A percentile compares a stretch with the other conserved stretches of the same genome.
Conservation (phyloP, 1,284 basidiomycete species). For the Marasmius sp. region DNA sequence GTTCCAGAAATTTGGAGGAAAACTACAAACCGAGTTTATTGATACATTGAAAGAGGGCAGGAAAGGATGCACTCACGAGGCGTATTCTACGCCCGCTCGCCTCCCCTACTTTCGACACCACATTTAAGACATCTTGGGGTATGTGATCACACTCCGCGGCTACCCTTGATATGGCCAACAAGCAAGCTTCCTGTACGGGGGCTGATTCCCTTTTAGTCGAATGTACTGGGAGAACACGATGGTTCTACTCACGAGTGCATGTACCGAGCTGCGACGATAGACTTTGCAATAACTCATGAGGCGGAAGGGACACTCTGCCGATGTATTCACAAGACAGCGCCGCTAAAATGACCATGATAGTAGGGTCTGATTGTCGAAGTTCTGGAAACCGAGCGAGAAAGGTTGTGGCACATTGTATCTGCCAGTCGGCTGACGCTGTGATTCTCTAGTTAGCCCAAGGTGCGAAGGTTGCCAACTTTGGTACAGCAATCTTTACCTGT, state of each 20-base stretch:
- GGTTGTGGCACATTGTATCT: constrained; percentile 47
- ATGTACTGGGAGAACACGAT: constrained; percentile 2
- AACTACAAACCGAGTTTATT: constrained; percentile 41
- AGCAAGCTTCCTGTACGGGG: constrained; percentile 65
- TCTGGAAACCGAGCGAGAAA: constrained; percentile 52
- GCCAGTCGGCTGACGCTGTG: constrained; percentile 44
- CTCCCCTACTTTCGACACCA: constrained; percentile 43
- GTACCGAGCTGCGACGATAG: constrained; percentile 43
- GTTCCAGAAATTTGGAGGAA: constrained; percentile 60
- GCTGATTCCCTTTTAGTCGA: constrained; percentile 35
- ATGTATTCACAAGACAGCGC: constrained; percentile 66
- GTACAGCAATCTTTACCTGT: constrained; percentile 35
- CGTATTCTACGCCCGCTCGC: constrained; percentile 52
- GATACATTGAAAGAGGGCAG: constrained; percentile 5
- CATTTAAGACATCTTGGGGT: constrained; percentile 40
- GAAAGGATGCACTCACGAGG: constrained; percentile 37
- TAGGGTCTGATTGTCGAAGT: constrained; percentile 46
- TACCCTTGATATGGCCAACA: constrained; percentile 68
- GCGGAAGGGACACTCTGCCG: constrained; percentile 48
- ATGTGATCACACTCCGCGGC: constrained; percentile 56
- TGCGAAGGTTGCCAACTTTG: background rate
- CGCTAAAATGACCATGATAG: constrained; percentile 60
- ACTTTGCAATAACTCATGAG: constrained; percentile 49
- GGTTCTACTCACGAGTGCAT: constrained; percentile 48
- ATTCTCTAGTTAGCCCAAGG: constrained; percentile 5